A percentile compares a stretch with the other conserved stretches of the same genome.
phyloP scores from a whole-genome alignment of 768 basidiomycete species.

The Tylopilus plumbeoviolaceoides region DNA sequence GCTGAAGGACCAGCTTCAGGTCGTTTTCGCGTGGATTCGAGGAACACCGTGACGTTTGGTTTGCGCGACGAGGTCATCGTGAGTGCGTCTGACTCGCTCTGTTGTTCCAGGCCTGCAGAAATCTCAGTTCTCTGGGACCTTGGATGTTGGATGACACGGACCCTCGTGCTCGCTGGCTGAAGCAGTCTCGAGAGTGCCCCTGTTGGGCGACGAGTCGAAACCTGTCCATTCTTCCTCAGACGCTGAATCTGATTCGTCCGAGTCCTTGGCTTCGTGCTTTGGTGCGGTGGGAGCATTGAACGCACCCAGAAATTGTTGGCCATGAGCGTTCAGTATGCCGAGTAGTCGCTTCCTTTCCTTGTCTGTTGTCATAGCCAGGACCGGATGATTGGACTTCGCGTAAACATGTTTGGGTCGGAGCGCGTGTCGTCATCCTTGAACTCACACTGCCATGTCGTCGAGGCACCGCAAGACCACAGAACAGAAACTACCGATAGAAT shows the following conservation, averaged over 20 bases:
- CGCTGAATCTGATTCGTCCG: conserved; percentile 14
- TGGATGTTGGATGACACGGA: conserved; percentile 5
- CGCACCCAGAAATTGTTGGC: conserved; percentile 41
- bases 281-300: conserved; percentile 31
- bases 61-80: conserved; percentile 31
- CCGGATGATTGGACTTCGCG: neutral
- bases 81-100: conserved; percentile 41
- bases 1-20: conserved; percentile 16
- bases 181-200: neutral
- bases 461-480: conserved; percentile 23
- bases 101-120: conserved; percentile 37
- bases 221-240: conserved; percentile 43
- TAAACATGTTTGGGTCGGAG: conserved; percentile 9
- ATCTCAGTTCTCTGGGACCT: neutral
- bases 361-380: conserved; percentile 10
- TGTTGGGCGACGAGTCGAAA: conserved; percentile 17
- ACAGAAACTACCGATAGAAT: conserved; percentile 36
- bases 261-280: conserved; percentile 15
- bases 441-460: conserved; percentile 21
- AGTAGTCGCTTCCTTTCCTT: conserved; percentile 34
- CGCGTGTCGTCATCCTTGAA: no score
- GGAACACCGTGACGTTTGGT: conserved; percentile 57
- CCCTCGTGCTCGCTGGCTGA: conserved; percentile 21
- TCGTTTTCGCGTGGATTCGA: conserved; percentile 31
- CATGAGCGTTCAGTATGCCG: conserved; percentile 41